A percentile compares a stretch with the other conserved stretches of the same genome.
Conservation (phyloP, 257 asterid species). For the Fraxinus anomala region DNA sequence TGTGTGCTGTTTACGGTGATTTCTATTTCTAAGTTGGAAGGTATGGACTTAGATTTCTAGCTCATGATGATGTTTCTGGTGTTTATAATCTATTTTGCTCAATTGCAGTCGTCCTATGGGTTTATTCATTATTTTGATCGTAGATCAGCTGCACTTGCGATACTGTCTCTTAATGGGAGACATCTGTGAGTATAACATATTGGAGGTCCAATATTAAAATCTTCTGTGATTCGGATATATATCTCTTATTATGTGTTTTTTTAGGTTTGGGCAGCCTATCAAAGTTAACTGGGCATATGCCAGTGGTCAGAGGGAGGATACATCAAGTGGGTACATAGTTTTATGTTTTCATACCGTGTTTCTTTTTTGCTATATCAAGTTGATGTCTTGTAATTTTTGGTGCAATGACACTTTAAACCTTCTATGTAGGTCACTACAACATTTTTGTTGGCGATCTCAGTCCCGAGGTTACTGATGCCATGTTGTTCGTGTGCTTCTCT, state of each 20-base stretch:
- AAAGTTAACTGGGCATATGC: slow-evolving; percentile 97
- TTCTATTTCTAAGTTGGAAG: background rate
- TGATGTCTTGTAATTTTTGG: background rate
- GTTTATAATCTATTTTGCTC: background rate
- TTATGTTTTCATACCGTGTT: slow-evolving; percentile 16
- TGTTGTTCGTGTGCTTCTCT: slow-evolving; percentile 77
- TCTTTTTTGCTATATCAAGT: slow-evolving; percentile 9
- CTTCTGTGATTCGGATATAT: slow-evolving; percentile 14
- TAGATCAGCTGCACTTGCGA: slow-evolving; percentile 54
- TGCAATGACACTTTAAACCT: slow-evolving; percentile 23
- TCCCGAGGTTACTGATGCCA: slow-evolving; percentile 95
- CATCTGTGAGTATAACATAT: slow-evolving; percentile 54
- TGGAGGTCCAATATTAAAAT: background rate
- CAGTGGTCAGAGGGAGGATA: slow-evolving; percentile 93
- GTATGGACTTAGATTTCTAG: background rate
- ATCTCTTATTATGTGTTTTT: slow-evolving; percentile 24
- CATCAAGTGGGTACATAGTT: slow-evolving; percentile 57
- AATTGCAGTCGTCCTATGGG: slow-evolving; percentile 56
- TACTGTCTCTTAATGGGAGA: slow-evolving; percentile 50
- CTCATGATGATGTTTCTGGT: background rate
- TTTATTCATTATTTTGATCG: slow-evolving; percentile 55
- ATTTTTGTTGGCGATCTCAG: slow-evolving; percentile 96
- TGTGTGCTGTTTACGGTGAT: background rate
- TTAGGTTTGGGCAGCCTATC: slow-evolving; percentile 97
- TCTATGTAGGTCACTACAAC: slow-evolving; percentile 70